Evolutionary conservation across 1,284 basidiomycete species (phyloP), one percentile per base, ranked within the genome.

Genomic region (Irpex rosettiformis): DNA sequence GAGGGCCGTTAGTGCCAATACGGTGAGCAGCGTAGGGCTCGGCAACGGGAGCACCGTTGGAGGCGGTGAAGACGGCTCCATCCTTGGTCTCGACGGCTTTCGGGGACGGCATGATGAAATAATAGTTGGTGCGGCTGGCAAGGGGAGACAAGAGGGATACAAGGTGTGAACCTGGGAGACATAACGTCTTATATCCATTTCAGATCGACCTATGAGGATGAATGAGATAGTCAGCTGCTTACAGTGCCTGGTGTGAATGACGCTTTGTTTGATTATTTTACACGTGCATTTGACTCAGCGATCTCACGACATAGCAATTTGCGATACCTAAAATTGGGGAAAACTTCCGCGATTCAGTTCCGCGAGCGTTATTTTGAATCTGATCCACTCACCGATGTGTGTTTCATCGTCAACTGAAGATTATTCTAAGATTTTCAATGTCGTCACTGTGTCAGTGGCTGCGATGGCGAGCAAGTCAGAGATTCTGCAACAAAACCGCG

Each of bases 11-110:
- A 52, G 73, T 64, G 52, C 94, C 92, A 27, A 89, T 79, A 51
- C 91, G 85, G 75, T 94, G 89, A 59, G 85, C 81, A 57, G 84
- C 85, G 71, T 94, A 92, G 3, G 91, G 91, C 71, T 88, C 80
- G 65, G 71, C 78, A 63, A 84, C 88, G 52, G 80, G 86, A 4
- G 86, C 88, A 67, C 94, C 94, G 66, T 86, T 93, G 58, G 90
- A 92, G 57, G 91, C 90, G 65, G 92, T 94, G 82, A 94, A 96
- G 61, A 81, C 67, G 22, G 84, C 82, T 62, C 77, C 77, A 73
- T 88, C 84, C 63, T 79, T 82, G 52, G 70, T 69, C 33, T 77
- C 72, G 69, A 80, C 75, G 43, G 88, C 83, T 71, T 86, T 79
- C 59, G 81, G 65, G 64, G 88, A 82, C 65, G 88, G 84, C 89